Base-by-base conservation (phyloP, 768 basidiomycete genomes). In the Lentinus brumalis region DNA sequence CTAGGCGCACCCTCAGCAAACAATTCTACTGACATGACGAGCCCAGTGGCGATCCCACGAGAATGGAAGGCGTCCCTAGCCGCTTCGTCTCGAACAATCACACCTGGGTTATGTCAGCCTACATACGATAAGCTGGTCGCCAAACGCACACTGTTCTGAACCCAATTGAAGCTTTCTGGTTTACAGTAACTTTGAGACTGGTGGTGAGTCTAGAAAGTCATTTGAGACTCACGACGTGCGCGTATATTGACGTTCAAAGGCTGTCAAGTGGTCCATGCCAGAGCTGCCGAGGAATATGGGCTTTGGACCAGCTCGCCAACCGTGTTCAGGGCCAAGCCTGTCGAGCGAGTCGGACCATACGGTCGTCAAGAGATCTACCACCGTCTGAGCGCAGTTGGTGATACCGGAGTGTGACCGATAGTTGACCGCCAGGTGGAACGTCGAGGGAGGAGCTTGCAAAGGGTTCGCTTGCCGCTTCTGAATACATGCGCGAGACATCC, bases 381-480 rank as follows among this genome's bases (percentile, higher is more conserved):
- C 73, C 0, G 81, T 81, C 49, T 85, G 81, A 0, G 89, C 89
- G 64, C 86, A 88, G 45, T 85, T 78, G 16, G 90, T 84, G 44
- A 91, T 91, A 2, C 89, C 89, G 0, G 80, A 81, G 66, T 89
- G 87, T 0, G 87, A 89, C 5, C 89, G 82, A 65, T 88, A 89
- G 67, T 91, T 91, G 51, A 80, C 73, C 0, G 79, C 71, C 0
- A 91, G 76, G 62, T 86, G 82, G 65, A 90, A 90, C 0, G 76
- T 75, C 5, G 74, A 77, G 0, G 41, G 54, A 11, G 21, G 26
- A 10, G 38, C 32, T 11, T 21, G 16, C 47, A 21, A 9, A 10
- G 42, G 21, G 4, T 45, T 45, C 4, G 35, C 35, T 35, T 29
- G 47, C 2, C 47, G 47, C n/a, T 49, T 18, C 18, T 21, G 5